Conservation (phyloP, 768 basidiomycete species). For the Lyophyllum atratum region DNA sequence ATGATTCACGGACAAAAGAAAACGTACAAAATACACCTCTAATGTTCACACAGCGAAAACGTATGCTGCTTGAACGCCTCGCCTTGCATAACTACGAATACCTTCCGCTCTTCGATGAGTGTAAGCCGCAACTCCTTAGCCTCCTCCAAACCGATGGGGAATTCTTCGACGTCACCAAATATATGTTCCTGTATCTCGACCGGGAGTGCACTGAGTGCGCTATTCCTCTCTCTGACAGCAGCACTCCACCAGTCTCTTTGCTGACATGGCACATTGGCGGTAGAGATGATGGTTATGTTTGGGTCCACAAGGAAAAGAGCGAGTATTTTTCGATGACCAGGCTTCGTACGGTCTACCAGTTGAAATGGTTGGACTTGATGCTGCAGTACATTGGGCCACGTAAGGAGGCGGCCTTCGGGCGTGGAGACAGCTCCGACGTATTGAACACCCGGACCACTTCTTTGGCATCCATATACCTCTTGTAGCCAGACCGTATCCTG, state of each 20-base stretch:
- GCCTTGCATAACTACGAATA: constrained; percentile 20
- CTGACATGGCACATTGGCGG: constrained; percentile 14
- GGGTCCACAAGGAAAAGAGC: constrained; percentile 16
- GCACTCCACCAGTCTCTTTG: constrained; percentile 11
- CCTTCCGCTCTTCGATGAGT: constrained; percentile 33
- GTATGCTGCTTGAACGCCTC: constrained; percentile 7
- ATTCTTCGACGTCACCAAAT: constrained; percentile 22
- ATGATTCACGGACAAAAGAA: too few relatives aligned
- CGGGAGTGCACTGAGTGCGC: constrained; percentile 21
- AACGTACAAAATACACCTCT: too few relatives aligned
- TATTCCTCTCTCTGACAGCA: background rate
- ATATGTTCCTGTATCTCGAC: constrained; percentile 26
- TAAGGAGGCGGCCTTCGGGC: constrained; percentile 13
- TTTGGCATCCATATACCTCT: constrained; percentile 4
- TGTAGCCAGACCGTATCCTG: constrained; percentile 11
- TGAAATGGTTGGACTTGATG: constrained; percentile 13
- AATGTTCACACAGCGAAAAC: constrained; percentile 31
- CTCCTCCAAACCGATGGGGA: constrained; percentile 28
- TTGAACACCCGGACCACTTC: constrained; percentile 2
- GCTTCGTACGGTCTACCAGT: constrained; percentile 11
- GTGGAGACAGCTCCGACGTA: constrained; percentile 10
- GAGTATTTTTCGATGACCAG: constrained; percentile 12
- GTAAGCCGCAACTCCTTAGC: constrained; percentile 30
- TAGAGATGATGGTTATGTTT: constrained; percentile 9
- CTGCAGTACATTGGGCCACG: constrained; percentile 17